Percentiles rank a stretch among this genome's conserved stretches.
These are phyloP conservation scores for Tremella fuciformis DNA, from an alignment of 768 basidiomycete genomes.

Conservation along the genomic window DNA sequence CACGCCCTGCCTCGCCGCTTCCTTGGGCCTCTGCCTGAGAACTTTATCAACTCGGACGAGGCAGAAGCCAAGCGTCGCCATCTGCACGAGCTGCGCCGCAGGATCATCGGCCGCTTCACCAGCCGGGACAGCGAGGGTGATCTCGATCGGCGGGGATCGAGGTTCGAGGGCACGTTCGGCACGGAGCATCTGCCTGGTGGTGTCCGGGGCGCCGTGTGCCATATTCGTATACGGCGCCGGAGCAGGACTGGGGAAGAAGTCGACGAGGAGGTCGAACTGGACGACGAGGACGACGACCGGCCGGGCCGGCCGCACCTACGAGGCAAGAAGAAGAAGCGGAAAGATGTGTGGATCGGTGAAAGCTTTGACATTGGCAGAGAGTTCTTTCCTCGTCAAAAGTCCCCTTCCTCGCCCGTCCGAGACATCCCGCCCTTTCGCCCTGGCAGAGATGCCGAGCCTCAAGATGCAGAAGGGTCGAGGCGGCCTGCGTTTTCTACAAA, in stretches of 20 bases:
- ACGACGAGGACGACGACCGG: conserved; percentile 13
- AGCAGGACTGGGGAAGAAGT: conserved; percentile 15
- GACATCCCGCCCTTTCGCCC: conserved; percentile 4
- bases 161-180: neutral
- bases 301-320: conserved; percentile 1
- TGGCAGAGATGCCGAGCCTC: neutral
- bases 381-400: conserved; percentile 17
- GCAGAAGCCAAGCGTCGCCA: conserved; percentile 21
- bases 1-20: conserved; percentile 40
- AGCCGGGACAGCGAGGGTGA: neutral
- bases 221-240: conserved; percentile 13
- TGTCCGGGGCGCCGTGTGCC: conserved; percentile 4
- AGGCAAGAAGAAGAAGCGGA: conserved; percentile 30
- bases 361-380: conserved; percentile 48
- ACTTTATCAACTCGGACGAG: conserved; percentile 32
- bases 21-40: conserved; percentile 44
- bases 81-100: conserved; percentile 19
- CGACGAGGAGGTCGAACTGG: conserved; percentile 19
- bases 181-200: conserved; percentile 1
- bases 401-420: neutral
- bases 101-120: conserved; percentile 14
- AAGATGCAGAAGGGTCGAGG: conserved; percentile 5
- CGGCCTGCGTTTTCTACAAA: conserved; percentile 8
- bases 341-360: conserved; percentile 46
- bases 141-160: neutral